Percentiles rank a stretch among this genome's conserved stretches.
Conservation (phyloP, 106 monocot genomes). For the Platanthera zijinensis region DNA sequence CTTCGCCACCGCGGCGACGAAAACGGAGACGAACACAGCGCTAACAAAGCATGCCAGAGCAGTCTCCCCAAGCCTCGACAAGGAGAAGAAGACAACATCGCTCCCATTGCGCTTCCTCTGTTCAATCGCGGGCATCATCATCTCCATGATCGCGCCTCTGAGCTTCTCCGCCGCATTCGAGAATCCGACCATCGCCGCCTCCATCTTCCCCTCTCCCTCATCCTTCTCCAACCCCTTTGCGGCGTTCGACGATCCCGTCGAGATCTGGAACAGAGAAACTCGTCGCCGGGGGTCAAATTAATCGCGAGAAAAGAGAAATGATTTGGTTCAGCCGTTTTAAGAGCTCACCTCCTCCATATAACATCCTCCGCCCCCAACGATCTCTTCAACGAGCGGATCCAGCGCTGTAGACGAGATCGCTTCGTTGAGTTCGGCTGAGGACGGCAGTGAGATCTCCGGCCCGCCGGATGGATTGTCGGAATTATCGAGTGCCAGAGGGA, state of each 20-base stretch:
- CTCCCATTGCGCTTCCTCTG: neutral
- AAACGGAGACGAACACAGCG: neutral
- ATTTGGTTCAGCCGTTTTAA: neutral
- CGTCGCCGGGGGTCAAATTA: neutral
- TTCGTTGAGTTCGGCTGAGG: neutral
- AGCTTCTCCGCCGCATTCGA: neutral
- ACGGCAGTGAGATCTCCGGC: neutral
- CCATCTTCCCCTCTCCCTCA: neutral
- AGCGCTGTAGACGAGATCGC: neutral
- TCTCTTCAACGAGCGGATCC: neutral
- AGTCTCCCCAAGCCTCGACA: neutral
- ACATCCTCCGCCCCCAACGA: neutral
- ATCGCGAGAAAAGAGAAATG: neutral
- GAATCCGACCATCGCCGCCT: neutral
- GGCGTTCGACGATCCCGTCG: neutral
- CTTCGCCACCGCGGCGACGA: neutral
- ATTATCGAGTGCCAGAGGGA: neutral
- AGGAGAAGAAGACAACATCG: neutral
- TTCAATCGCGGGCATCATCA: neutral
- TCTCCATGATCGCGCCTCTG: neutral
- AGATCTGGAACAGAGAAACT: conserved; percentile 2
- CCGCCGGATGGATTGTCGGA: neutral
- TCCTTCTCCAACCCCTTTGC: neutral
- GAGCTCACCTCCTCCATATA: neutral
- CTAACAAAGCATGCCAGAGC: neutral